Base-by-base conservation (phyloP, 2,329 filamentous ascomycete genomes). In the Claviceps paspali region DNA sequence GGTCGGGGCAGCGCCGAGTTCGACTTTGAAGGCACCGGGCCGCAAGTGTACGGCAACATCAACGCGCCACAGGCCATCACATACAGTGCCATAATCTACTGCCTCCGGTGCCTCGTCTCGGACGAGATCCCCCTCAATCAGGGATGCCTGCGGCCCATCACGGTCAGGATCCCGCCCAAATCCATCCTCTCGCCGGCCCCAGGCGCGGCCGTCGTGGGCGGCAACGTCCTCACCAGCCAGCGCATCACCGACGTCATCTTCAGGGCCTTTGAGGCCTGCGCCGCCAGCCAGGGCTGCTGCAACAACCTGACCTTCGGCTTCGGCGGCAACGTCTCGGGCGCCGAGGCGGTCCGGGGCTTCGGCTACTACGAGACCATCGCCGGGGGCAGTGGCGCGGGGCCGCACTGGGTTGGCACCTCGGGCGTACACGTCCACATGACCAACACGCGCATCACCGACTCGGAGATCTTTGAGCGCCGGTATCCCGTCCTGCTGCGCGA, bases 241-340 rank as follows among this genome's bases (percentile, higher is more conserved):
- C 55, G 61, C 12, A 60, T 64, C 36, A 63, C 60, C 1, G 61
- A 64, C 38, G 61, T 64, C 29, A 60, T 64, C 24, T 57, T 64
- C 47, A 83, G 81, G 50, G 82, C 82, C 2, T 88, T 88, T 64
- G 67, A 74, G 40, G 83, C 82, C 1, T 86, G 80, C 44, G 82
- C 82, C 3, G 83, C 83, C 10, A 78, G 70, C 7, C 83, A 88
- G 49, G 83, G 83, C 10, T 80, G 82, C 56, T 83, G 78, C 52
- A 88, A 88, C 56, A 91, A 88, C 50, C 65, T 91, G 7, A 88
- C 83, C 0, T 88, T 91, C 49, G 82, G 82, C 35, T 84, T 85
- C 49, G 79, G 61, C 7, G 61, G 61, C 6, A 64, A 62, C 37
- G 47, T 60, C 26, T 53, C 50, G 1, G 59, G 60, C 5, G 44